These are phyloP conservation scores for Micractinium conductrix DNA, from an alignment of 139 green algal genomes.

Conservation along the genomic window DNA sequence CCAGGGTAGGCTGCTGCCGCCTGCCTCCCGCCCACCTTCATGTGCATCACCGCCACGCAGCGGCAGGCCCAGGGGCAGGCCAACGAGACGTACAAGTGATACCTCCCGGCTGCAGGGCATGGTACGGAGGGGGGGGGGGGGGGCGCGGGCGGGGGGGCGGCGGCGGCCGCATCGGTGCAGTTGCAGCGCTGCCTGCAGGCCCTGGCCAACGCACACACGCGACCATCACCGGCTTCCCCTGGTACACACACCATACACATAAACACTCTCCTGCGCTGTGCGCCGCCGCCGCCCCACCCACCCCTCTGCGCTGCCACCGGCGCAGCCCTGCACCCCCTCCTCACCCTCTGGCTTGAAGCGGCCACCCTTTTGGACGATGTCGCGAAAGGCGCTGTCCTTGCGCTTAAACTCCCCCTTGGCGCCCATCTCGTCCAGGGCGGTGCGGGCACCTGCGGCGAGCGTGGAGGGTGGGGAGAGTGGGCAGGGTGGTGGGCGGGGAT, in stretches of 20 bases:
- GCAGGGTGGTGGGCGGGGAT: too few relatives aligned
- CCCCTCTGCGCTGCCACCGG: too few relatives aligned
- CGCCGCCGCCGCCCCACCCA: too few relatives aligned
- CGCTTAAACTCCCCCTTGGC: slow-evolving; percentile 54
- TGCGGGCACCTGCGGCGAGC: too few relatives aligned
- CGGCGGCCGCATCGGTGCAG: not conserved
- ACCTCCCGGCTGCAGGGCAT: slow-evolving; percentile 71
- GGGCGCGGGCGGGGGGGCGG: not conserved
- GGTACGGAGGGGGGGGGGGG: too few relatives aligned
- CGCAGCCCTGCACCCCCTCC: not conserved
- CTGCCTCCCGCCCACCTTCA: slow-evolving; percentile 67
- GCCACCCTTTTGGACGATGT: slow-evolving; percentile 56
- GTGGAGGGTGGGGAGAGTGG: too few relatives aligned
- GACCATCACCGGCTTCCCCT: too few relatives aligned
- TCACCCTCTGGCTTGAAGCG: slow-evolving; percentile 66
- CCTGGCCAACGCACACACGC: too few relatives aligned
- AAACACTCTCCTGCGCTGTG: too few relatives aligned
- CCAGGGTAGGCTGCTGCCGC: too few relatives aligned
- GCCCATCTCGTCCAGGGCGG: slow-evolving; percentile 64
- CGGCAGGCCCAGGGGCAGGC: slow-evolving; percentile 95
- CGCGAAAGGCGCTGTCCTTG: slow-evolving; percentile 46
- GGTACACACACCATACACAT: too few relatives aligned
- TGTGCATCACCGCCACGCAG: slow-evolving; percentile 64
- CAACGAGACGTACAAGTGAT: slow-evolving; percentile 96
- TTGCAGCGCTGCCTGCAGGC: too few relatives aligned